Percentiles rank a stretch among this genome's conserved stretches.
Evolutionary conservation across 2,329 filamentous ascomycete species (phyloP).

Genomic region (Sporothrix dimorphospora): DNA sequence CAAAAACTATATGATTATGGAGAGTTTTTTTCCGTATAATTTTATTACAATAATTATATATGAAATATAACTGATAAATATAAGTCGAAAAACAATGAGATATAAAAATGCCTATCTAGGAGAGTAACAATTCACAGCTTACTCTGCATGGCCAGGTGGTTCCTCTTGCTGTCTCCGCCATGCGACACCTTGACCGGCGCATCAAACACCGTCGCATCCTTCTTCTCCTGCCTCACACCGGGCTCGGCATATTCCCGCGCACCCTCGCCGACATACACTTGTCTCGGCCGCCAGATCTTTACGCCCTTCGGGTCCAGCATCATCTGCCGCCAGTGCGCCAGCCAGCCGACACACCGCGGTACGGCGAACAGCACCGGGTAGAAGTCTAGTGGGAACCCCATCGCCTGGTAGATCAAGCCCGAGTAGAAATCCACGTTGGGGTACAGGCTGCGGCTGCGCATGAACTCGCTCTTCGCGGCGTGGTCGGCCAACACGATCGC

Average conservation of each 20-base stretch:
- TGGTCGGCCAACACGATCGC: slow-evolving; percentile 51
- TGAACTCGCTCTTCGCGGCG: slow-evolving; percentile 51
- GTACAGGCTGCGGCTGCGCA: slow-evolving; percentile 53
- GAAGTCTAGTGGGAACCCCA: slow-evolving; percentile 57
- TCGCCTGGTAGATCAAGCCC: slow-evolving; percentile 56
- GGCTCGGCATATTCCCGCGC: background rate
- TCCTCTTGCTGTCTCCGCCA: slow-evolving; percentile 16
- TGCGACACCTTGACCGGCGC: slow-evolving; percentile 4
- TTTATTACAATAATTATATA: no score
- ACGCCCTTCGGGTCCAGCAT: slow-evolving; percentile 42
- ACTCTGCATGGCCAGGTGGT: slow-evolving; percentile 8
- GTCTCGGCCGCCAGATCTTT: slow-evolving; percentile 12
- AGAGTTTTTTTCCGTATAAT: no score
- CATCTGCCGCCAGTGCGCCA: slow-evolving; percentile 57
- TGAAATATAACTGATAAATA: no score
- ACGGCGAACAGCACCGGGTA: slow-evolving; percentile 57
- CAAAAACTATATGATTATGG: no score
- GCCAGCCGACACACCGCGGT: slow-evolving; percentile 54
- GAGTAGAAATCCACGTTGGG: slow-evolving; percentile 59
- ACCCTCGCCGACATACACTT: background rate
- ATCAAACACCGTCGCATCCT: slow-evolving; percentile 20
- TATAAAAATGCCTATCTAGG: no score
- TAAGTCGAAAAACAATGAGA: no score
- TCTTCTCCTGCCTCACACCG: slow-evolving; percentile 18
- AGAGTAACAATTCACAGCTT: no score